Evolutionary conservation across 2,329 filamentous ascomycete genomes (phyloP).

Genomic region (Teratosphaeria nubilosa): DNA sequence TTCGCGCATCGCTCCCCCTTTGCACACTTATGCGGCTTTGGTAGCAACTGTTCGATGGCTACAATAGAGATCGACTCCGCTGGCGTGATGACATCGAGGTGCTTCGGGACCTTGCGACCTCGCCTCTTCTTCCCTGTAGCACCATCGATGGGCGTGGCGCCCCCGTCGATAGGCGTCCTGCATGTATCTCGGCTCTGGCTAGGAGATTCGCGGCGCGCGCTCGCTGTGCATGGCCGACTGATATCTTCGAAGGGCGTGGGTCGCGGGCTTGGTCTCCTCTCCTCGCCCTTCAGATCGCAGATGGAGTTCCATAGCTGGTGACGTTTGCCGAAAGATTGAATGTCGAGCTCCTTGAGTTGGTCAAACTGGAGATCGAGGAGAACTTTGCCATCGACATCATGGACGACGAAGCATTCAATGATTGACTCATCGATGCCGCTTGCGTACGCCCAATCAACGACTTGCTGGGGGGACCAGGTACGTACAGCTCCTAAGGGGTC

Average conservation of each 20-base stretch:
- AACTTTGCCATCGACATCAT: slow-evolving; percentile 85
- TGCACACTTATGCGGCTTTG: slow-evolving; percentile 71
- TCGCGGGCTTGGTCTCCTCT: slow-evolving; percentile 32
- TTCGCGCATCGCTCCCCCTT: slow-evolving; percentile 82
- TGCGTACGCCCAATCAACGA: slow-evolving; percentile 78
- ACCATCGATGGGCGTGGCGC: slow-evolving; percentile 24
- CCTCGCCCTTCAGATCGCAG: slow-evolving; percentile 49
- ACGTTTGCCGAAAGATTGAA: slow-evolving; percentile 70
- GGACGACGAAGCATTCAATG: slow-evolving; percentile 75
- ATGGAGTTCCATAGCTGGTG: slow-evolving; percentile 75
- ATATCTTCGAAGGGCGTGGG: slow-evolving; percentile 40
- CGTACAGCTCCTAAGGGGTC: slow-evolving; percentile 33
- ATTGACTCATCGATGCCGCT: slow-evolving; percentile 67
- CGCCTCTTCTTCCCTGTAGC: slow-evolving; percentile 28
- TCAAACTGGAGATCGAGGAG: slow-evolving; percentile 87
- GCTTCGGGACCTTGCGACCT: slow-evolving; percentile 29
- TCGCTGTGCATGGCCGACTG: slow-evolving; percentile 33
- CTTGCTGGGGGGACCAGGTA: slow-evolving; percentile 63
- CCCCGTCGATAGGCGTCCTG: slow-evolving; percentile 15
- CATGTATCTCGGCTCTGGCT: slow-evolving; percentile 11
- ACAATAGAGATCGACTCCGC: slow-evolving; percentile 83
- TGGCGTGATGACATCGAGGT: slow-evolving; percentile 61
- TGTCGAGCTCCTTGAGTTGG: slow-evolving; percentile 71
- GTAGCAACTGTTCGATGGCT: slow-evolving; percentile 79
- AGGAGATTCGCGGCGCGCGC: slow-evolving; percentile 14